These are phyloP conservation scores for Termitomyces sp. DNA, from an alignment of 768 basidiomycete genomes.

Conservation along the genomic window DNA sequence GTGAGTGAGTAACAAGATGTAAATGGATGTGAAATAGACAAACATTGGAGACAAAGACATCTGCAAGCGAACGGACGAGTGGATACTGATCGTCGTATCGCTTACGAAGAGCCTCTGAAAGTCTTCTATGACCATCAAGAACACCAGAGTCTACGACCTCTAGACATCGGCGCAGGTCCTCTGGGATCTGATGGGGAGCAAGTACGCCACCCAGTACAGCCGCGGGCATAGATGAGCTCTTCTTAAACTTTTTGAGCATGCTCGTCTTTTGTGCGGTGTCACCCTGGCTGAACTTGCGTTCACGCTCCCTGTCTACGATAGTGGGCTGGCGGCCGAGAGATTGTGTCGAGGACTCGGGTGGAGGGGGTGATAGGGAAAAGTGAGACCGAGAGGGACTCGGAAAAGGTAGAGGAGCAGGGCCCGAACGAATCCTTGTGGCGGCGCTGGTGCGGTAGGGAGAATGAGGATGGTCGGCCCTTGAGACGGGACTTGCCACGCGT, in stretches of 20 bases:
- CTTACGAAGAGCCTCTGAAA: slow-evolving; percentile 81
- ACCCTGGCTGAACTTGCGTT: slow-evolving; percentile 47
- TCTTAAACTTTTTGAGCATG: slow-evolving; percentile 65
- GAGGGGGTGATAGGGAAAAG: slow-evolving; percentile 65
- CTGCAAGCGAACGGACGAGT: slow-evolving; percentile 85
- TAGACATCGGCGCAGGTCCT: slow-evolving; percentile 79
- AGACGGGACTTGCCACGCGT: slow-evolving; percentile 19
- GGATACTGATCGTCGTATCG: slow-evolving; percentile 96
- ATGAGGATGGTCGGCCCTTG: slow-evolving; percentile 65
- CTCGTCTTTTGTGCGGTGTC: slow-evolving; percentile 33
- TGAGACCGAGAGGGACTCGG: slow-evolving; percentile 63
- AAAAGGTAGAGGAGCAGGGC: slow-evolving; percentile 56
- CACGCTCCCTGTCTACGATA: slow-evolving; percentile 37
- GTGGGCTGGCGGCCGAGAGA: slow-evolving; percentile 70
- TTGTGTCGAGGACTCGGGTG: slow-evolving; percentile 62
- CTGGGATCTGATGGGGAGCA: slow-evolving; percentile 77
- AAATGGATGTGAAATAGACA: slow-evolving; percentile 24
- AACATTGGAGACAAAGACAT: slow-evolving; percentile 94
- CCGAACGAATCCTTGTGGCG: slow-evolving; percentile 32
- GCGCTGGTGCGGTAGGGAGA: slow-evolving; percentile 66
- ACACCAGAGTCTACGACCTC: slow-evolving; percentile 85
- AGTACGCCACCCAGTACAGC: slow-evolving; percentile 47
- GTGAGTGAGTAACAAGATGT: background rate
- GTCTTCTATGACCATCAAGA: slow-evolving; percentile 80
- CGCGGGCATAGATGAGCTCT: slow-evolving; percentile 50